Evolutionary conservation across 345 rosid genomes (phyloP), one percentile per base, ranked within the genome.

Genomic region (Crucihimalaya himalaica): DNA sequence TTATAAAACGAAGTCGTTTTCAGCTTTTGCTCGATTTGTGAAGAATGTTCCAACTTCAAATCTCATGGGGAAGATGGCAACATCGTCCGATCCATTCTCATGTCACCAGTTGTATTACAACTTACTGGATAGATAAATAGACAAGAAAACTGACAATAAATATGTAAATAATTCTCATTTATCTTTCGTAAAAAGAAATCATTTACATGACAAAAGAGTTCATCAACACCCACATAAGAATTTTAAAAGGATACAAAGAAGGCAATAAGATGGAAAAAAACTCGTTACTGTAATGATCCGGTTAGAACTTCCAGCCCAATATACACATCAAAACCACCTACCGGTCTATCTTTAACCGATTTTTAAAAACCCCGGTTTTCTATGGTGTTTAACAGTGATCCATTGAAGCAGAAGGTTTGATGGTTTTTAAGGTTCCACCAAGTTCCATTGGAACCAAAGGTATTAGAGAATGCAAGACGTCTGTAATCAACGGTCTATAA

Each of bases 401-500:
- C 35, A 70, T 63, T 29, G 80, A 71, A 37, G 80, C 64, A 39
- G 72, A 15, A 63, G 78, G 40, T 31, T 25, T 71, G 25, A 63
- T 63, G 69, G 48, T 58, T 18, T 40, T 57, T 79, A 95, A 80
- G 3, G 97, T 95, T 31, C 99, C 99, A 34, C 99, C 97, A 23
- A 88, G 92, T 78, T 90, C 96, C 8, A 85, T 3, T 3, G 99
- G 89, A 58, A 95, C 85, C 4, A 92, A 85, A 14, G 99, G 97
- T 66, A 92, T 72, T 14, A 95, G 92, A 51, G 99, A 92, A 70
- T 95, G 96, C 74, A 95, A 77, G 5, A 95, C 96, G 59, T 95
- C 99, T 0, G 89, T 86, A 31, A 95, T 92, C 65, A 95, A 82
- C 0, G 99, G 99, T 0, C 99, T 87, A 57, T 95, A 95, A 57